These are phyloP conservation scores for Termitomyces sp. DNA, from an alignment of 768 basidiomycete genomes.

Conservation along the genomic window DNA sequence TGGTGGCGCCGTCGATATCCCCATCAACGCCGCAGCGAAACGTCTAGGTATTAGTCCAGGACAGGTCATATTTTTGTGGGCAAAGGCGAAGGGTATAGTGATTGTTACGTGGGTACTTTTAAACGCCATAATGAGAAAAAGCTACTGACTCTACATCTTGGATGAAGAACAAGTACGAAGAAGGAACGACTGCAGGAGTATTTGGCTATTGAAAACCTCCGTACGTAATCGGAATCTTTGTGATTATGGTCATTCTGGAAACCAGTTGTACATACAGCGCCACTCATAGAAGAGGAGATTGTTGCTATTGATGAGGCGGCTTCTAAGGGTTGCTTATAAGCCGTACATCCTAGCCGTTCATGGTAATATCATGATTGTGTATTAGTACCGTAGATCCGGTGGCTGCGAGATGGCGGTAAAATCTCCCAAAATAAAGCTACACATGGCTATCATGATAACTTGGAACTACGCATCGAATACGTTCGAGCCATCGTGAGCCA, in stretches of 20 bases:
- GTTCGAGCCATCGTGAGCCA: too few relatives aligned
- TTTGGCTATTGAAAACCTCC: slow-evolving; percentile 56
- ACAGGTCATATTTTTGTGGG: slow-evolving; percentile 72
- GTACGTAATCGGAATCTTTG: slow-evolving; percentile 21
- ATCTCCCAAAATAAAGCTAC: too few relatives aligned
- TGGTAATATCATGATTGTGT: too few relatives aligned
- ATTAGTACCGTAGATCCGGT: too few relatives aligned
- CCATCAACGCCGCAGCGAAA: slow-evolving; percentile 48
- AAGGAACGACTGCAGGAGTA: slow-evolving; percentile 65
- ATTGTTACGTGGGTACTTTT: slow-evolving; percentile 56
- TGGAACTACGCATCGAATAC: too few relatives aligned
- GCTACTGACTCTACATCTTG: neutral
- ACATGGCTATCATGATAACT: too few relatives aligned
- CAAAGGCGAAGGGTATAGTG: slow-evolving; percentile 58
- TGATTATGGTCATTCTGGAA: neutral
- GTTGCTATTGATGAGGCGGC: slow-evolving; percentile 63
- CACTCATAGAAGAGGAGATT: slow-evolving; percentile 55
- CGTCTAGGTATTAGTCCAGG: slow-evolving; percentile 52
- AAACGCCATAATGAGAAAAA: neutral
- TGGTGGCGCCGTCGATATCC: slow-evolving; percentile 62
- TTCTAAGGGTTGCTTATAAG: slow-evolving; percentile 41
- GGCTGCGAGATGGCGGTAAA: too few relatives aligned
- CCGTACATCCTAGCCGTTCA: too few relatives aligned
- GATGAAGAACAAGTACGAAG: slow-evolving; percentile 53
- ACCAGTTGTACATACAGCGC: slow-evolving; percentile 28